phyloP scores from a whole-genome alignment of 2,329 filamentous ascomycete genomes.

The Apiospora rasikravindrae region DNA sequence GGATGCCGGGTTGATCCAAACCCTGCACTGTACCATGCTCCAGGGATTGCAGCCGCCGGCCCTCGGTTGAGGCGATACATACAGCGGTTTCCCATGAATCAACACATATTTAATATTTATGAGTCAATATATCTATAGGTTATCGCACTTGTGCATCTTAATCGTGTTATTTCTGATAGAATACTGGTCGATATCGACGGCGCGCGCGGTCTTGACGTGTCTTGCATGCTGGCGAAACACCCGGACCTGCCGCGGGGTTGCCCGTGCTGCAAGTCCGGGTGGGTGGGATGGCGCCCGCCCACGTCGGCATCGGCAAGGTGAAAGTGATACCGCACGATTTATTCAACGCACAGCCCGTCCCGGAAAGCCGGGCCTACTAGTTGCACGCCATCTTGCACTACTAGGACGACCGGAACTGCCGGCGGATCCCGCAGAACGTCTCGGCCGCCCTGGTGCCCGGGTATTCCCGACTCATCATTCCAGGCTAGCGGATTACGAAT shows the following conservation, averaged over 20 bases:
- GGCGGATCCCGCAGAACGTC: slow-evolving; percentile 38
- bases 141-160: too few species aligned
- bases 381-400: slow-evolving; percentile 45
- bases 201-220: slow-evolving; percentile 24
- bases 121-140: too few species aligned
- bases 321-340: neutral
- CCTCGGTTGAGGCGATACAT: too few species aligned
- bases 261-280: neutral
- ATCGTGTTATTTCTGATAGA: too few species aligned
- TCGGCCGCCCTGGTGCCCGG: slow-evolving; percentile 61
- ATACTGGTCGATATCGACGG: slow-evolving; percentile 27
- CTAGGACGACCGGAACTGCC: slow-evolving; percentile 41
- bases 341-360: neutral
- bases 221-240: slow-evolving; percentile 16
- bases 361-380: slow-evolving; percentile 36
- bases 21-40: too few species aligned
- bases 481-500: too few species aligned
- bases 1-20: too few species aligned
- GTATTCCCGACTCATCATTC: too few species aligned
- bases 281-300: neutral
- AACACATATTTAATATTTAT: too few species aligned
- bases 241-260: neutral
- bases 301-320: neutral
- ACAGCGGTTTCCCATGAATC: too few species aligned
- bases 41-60: too few species aligned